These are phyloP conservation scores for Nakataea oryzae DNA, from an alignment of 2,329 filamentous ascomycete species.

Conservation along the genomic window DNA sequence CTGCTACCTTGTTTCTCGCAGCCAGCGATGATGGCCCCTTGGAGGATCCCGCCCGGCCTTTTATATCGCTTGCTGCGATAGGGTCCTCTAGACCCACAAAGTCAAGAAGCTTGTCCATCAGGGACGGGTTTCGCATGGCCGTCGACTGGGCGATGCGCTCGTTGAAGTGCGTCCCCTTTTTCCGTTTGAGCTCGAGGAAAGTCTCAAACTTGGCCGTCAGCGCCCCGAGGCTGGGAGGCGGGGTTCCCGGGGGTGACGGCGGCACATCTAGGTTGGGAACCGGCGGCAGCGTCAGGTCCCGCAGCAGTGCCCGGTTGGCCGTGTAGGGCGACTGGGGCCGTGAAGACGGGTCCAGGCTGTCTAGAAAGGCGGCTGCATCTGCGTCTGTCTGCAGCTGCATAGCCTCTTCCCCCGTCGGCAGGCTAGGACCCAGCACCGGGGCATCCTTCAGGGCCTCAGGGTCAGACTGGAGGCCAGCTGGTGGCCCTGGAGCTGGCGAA, in stretches of 20 bases:
- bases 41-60: background rate
- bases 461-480: background rate
- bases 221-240: constrained; percentile 25
- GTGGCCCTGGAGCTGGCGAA: background rate
- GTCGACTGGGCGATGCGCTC: constrained; percentile 56
- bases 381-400: background rate
- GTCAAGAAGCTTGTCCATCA: constrained; percentile 61
- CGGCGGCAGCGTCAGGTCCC: constrained; percentile 63
- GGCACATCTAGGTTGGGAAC: constrained; percentile 66
- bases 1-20: background rate
- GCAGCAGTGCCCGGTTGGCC: constrained; percentile 50
- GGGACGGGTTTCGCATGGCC: constrained; percentile 59
- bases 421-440: constrained; percentile 6
- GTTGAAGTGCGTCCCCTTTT: constrained; percentile 69
- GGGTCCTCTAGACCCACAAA: constrained; percentile 44
- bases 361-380: background rate
- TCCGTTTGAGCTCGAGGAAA: constrained; percentile 64
- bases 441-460: constrained; percentile 3
- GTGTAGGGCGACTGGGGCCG: constrained; percentile 55
- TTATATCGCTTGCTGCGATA: constrained; percentile 12
- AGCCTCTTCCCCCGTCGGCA: constrained; percentile 8
- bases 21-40: constrained; percentile 18
- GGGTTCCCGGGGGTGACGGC: constrained; percentile 57
- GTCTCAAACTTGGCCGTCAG: constrained; percentile 59
- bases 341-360: background rate